Percentiles rank a stretch among this genome's conserved stretches.
These are phyloP conservation scores for Cyberlindnera meyerae DNA, from an alignment of 805 yeast genomes.

Conservation along the genomic window DNA sequence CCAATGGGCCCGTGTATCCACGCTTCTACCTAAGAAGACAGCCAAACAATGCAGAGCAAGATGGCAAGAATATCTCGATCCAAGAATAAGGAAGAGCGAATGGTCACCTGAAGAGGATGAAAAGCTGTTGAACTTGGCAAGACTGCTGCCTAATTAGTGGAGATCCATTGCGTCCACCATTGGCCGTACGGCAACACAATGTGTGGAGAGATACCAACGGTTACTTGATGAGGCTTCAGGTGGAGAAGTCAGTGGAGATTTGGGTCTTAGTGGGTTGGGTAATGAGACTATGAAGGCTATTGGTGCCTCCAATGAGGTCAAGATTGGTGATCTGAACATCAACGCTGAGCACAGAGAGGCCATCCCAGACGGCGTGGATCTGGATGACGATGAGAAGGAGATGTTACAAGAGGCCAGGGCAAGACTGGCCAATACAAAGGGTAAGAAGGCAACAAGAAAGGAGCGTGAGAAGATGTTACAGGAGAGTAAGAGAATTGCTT, in stretches of 20 bases:
- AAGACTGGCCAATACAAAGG: conserved; percentile 85
- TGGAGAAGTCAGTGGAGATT: conserved; percentile 24
- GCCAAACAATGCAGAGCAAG: conserved; percentile 90
- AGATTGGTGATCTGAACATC: conserved; percentile 57
- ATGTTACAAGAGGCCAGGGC: conserved; percentile 95
- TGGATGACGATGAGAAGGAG: conserved; percentile 86
- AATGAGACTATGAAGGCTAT: conserved; percentile 41
- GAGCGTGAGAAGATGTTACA: conserved; percentile 78
- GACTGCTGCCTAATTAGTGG: conserved; percentile 89
- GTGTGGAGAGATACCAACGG: conserved; percentile 78
- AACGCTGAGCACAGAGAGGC: conserved; percentile 78
- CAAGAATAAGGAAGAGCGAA: conserved; percentile 53
- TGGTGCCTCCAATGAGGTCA: conserved; percentile 28
- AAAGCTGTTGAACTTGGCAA: conserved; percentile 58
- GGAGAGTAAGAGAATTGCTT: conserved; percentile 71
- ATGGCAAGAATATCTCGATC: conserved; percentile 87
- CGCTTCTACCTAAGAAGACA: conserved; percentile 76
- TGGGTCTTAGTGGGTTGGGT: conserved; percentile 48
- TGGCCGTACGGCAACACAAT: conserved; percentile 82
- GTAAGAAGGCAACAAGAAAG: conserved; percentile 89
- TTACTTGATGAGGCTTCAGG: conserved; percentile 45
- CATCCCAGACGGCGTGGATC: conserved; percentile 68
- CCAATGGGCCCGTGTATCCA: conserved; percentile 92
- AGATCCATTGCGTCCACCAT: conserved; percentile 76
- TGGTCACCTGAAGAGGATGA: conserved; percentile 82